A percentile compares a stretch with the other conserved stretches of the same genome.
Evolutionary conservation across 139 green algal genomes (phyloP).

Genomic region (Yamagishiella unicocca): DNA sequence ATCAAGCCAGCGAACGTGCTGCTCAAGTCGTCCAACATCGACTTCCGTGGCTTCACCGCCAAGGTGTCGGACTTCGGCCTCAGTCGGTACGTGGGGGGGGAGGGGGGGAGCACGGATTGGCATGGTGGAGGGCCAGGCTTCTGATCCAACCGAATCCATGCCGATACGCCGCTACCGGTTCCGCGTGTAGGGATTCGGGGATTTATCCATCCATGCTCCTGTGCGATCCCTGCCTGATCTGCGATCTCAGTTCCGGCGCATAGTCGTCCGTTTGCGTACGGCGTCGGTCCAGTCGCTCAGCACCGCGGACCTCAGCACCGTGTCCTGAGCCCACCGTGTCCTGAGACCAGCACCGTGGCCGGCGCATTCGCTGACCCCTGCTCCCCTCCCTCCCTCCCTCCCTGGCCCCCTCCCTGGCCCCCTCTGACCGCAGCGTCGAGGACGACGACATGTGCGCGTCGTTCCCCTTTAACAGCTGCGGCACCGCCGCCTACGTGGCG

Average conservation of each 20-base stretch:
- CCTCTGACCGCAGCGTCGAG: conserved; percentile 52
- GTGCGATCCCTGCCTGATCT: not conserved
- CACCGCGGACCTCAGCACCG: too few relatives aligned
- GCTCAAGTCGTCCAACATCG: conserved; percentile 67
- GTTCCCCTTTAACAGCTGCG: conserved; percentile 77
- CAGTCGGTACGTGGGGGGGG: conserved; percentile 22
- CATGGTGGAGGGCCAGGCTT: too few relatives aligned
- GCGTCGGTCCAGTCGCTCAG: not conserved
- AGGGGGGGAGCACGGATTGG: too few relatives aligned
- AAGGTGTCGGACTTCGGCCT: conserved; percentile 90
- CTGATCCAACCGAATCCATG: too few relatives aligned
- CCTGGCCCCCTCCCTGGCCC: not conserved
- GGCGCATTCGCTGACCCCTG: not conserved
- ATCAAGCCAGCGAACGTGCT: conserved; percentile 72
- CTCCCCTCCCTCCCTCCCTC: not conserved
- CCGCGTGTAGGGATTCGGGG: not conserved
- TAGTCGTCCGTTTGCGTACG: too few relatives aligned
- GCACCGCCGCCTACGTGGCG: conserved; percentile 72
- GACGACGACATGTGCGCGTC: conserved; percentile 67
- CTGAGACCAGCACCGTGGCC: too few relatives aligned
- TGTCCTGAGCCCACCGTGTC: too few relatives aligned
- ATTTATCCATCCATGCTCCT: not conserved
- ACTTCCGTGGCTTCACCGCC: conserved; percentile 75
- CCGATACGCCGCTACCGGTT: too few relatives aligned
- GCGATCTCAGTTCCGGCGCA: too few relatives aligned